Base-by-base conservation (phyloP, 768 basidiomycete genomes). In the Lactarius quietus region DNA sequence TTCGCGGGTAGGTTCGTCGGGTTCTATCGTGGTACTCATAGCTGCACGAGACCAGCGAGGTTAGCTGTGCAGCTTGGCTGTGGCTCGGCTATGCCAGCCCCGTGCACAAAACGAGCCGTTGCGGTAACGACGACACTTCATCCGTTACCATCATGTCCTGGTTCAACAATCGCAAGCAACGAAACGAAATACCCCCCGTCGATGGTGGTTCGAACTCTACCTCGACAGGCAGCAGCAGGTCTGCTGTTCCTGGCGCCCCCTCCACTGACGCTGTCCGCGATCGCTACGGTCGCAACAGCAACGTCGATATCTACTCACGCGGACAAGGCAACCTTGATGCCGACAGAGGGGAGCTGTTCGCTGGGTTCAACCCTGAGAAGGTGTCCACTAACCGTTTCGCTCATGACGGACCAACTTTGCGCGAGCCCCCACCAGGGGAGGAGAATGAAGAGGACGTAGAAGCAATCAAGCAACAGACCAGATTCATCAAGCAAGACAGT, bases 401-500 rank as follows among this genome's bases (percentile, higher is more conserved):
- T 41, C 9, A 58, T 29, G 88, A 91, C 71, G 88, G 85, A 0
- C 85, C 86, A 9, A 72, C 69, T 26, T 64, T 78, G 35, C 74
- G 71, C 35, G 81, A 82, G 38, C 83, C 84, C 39, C 69, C 80
- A 57, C 81, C 84, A 18, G 89, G 88, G 48, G 86, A 89, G 73
- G 89, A 90, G 73, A 86, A 85, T 59, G 92, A 93, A 1, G 92
- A 94, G 65, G 95, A 95, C 68, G 80, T 95, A 6, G 96, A 99
- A 77, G 93, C 89, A 29, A 98, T 99, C 77, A 98, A 97, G 78
- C 86, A 92, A 71, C 89, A 95, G 76, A 94, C 92, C 65, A 83
- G 87, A 63, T 91, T 84, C 72, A 74, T 90, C 67, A 98, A 99
- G 78, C 94, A 98, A 77, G 95, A 98, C 71, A 90, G 87, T 73